A percentile compares a stretch with the other conserved stretches of the same genome.
Conservation (phyloP, 2,329 filamentous ascomycete genomes). For the Myriosclerotinia scirpicola region DNA sequence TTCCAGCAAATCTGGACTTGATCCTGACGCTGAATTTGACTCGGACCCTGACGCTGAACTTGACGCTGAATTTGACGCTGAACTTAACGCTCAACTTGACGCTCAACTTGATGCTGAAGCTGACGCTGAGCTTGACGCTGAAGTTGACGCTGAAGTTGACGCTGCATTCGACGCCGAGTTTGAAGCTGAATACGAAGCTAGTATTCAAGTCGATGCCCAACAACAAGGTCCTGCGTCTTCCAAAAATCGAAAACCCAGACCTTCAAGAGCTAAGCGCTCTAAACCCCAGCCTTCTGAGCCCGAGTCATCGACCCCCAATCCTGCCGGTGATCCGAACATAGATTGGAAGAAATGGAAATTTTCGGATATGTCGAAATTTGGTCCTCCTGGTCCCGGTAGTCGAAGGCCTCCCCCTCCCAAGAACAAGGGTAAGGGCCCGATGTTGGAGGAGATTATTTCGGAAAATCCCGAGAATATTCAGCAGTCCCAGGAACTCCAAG, state of each 20-base stretch:
- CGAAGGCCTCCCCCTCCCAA: too few relatives aligned
- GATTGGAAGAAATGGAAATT: too few relatives aligned
- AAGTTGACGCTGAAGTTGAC: background rate
- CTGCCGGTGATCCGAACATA: too few relatives aligned
- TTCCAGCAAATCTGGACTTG: too few relatives aligned
- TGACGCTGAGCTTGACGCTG: background rate
- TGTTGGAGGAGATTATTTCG: background rate
- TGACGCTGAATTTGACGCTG: background rate
- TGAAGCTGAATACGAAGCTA: background rate
- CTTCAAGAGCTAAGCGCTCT: too few relatives aligned
- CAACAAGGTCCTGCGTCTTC: background rate
- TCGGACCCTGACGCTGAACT: background rate
- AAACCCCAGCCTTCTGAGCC: too few relatives aligned
- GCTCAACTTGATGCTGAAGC: background rate
- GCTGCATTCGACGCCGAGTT: background rate
- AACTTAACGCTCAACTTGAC: background rate
- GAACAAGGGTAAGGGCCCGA: background rate
- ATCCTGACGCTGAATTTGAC: too few relatives aligned
- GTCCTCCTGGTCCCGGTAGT: too few relatives aligned
- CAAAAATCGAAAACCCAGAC: too few relatives aligned
- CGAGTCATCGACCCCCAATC: too few relatives aligned
- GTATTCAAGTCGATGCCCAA: background rate
- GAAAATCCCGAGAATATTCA: background rate
- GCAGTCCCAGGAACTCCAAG: background rate
- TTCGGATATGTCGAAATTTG: too few relatives aligned